Conservation (phyloP, 1,284 basidiomycete genomes). For the Hemileia vastatrix region DNA sequence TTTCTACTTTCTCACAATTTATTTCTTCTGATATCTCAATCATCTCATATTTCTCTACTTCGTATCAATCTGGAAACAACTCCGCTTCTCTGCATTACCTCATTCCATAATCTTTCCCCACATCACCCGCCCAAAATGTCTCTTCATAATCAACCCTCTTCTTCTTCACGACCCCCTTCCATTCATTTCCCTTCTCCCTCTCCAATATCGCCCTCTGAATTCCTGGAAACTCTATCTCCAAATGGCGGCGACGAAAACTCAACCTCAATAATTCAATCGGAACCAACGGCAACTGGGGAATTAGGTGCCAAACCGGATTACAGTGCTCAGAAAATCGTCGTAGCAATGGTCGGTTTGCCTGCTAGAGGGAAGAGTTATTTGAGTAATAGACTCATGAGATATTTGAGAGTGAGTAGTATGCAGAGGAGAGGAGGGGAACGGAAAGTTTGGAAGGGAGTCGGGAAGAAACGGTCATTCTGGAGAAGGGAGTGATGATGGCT, state of each 20-base stretch:
- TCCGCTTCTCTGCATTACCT: too few relatives aligned
- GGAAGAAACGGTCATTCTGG: not conserved
- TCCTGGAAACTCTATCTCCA: not conserved
- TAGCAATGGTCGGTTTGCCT: conserved; percentile 76
- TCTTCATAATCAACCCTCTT: too few relatives aligned
- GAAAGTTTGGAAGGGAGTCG: not conserved
- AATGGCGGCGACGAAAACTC: not conserved
- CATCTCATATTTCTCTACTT: too few relatives aligned
- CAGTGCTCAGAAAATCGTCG: conserved; percentile 92
- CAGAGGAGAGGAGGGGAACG: not conserved
- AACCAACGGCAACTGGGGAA: too few relatives aligned
- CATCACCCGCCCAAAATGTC: too few relatives aligned
- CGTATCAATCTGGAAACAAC: too few relatives aligned
- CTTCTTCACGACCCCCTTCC: too few relatives aligned
- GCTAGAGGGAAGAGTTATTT: conserved; percentile 43
- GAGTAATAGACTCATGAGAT: conserved; percentile 43
- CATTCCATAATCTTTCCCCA: too few relatives aligned
- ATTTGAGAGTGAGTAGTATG: conserved; percentile 29
- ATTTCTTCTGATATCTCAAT: too few relatives aligned
- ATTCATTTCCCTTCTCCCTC: too few relatives aligned
- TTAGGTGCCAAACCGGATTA: conserved; percentile 96
- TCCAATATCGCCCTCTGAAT: not conserved
- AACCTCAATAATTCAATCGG: not conserved
- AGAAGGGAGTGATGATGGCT: conserved; percentile 33
- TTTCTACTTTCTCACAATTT: too few relatives aligned